Evolutionary conservation across 495 filamentous ascomycete species (phyloP).

Genomic region (Talaromyces trachyspermus): DNA sequence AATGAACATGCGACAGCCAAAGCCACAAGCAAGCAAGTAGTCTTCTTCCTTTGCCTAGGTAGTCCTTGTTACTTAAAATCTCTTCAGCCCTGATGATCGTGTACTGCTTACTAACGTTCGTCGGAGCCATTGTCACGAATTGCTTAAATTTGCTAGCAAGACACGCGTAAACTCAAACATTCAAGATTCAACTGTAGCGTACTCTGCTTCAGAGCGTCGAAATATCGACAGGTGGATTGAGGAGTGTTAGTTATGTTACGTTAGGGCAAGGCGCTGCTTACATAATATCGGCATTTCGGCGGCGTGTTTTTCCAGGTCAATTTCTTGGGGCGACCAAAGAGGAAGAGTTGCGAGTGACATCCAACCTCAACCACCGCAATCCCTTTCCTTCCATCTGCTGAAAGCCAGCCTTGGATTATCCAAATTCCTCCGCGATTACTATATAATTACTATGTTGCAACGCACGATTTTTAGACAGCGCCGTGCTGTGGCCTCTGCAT

Average conservation of each 20-base stretch:
- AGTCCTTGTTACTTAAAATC: no score
- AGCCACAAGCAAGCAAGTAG: no score
- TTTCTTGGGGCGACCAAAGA: conserved; percentile 23
- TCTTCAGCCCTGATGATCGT: no score
- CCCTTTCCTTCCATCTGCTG: not conserved
- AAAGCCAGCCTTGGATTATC: not conserved
- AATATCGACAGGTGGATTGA: not conserved
- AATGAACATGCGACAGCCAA: no score
- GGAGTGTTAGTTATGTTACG: not conserved
- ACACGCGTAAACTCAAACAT: no score
- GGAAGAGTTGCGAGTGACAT: conserved; percentile 15
- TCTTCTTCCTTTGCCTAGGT: no score
- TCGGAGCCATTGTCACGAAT: no score
- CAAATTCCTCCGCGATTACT: conserved; percentile 8
- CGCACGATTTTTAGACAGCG: conserved; percentile 37
- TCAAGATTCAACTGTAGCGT: no score
- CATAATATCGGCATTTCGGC: conserved; percentile 1
- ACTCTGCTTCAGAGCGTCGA: no score
- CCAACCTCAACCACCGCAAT: conserved; percentile 8
- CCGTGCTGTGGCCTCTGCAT: conserved; percentile 32
- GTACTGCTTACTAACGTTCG: no score
- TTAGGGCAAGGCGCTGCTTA: not conserved
- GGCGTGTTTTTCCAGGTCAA: conserved; percentile 17
- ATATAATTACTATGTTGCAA: conserved; percentile 34
- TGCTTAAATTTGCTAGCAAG: no score